Percentiles rank a stretch among this genome's conserved stretches.
Evolutionary conservation across 139 green algal genomes (phyloP).

Genomic region (Mesostigma viride): DNA sequence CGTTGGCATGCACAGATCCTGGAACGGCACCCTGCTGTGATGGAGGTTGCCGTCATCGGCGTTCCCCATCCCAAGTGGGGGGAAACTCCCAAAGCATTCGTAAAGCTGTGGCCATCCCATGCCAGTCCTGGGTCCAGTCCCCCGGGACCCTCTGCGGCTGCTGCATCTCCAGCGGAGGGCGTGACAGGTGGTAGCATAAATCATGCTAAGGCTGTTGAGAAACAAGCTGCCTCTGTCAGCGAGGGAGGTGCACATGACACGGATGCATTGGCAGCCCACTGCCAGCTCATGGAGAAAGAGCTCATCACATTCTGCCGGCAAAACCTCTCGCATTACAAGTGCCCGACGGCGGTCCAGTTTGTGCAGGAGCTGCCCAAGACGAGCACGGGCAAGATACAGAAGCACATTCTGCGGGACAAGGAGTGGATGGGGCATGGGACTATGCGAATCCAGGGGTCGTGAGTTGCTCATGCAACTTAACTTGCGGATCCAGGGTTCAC

Average conservation of each 20-base stretch:
- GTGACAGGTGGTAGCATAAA: neutral
- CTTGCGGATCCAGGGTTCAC: no score
- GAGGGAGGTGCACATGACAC: neutral
- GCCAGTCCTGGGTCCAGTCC: no score
- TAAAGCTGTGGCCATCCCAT: conserved; percentile 3
- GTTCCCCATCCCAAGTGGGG: conserved; percentile 20
- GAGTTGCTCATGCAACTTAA: no score
- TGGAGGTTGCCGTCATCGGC: conserved; percentile 23
- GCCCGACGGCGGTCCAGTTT: conserved; percentile 13
- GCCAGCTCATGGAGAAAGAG: neutral
- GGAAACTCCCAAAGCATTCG: conserved; percentile 19
- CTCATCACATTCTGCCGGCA: conserved; percentile 21
- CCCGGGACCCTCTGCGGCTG: neutral
- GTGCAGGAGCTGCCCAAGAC: conserved; percentile 19
- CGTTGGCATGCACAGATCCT: neutral
- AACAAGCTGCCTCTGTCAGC: conserved; percentile 4
- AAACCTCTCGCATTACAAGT: conserved; percentile 17
- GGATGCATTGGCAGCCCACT: neutral
- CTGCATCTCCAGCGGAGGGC: neutral
- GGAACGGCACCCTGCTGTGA: conserved; percentile 13
- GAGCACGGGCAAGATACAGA: conserved; percentile 24
- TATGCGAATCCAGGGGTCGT: no score
- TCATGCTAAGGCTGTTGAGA: neutral
- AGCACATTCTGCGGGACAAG: conserved; percentile 19
- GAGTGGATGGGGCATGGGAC: no score